Percentiles rank a stretch among this genome's conserved stretches.
Evolutionary conservation across 495 filamentous ascomycete genomes (phyloP).

Genomic region (Lophiotrema nucula): DNA sequence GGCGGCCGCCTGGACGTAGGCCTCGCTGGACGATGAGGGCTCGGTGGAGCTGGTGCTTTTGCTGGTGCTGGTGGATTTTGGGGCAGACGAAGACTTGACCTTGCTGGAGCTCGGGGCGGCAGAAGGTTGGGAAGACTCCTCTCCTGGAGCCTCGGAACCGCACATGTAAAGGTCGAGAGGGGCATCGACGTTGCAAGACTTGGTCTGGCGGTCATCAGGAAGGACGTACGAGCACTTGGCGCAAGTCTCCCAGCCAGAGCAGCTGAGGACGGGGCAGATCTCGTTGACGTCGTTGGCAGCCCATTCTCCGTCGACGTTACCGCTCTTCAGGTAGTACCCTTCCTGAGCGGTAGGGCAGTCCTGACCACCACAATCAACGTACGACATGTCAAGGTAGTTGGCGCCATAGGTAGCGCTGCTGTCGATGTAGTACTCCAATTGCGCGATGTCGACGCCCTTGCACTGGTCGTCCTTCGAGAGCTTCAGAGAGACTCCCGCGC

Average conservation of each 20-base stretch:
- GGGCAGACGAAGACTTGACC: neutral
- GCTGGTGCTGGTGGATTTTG: neutral
- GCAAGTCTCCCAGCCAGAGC: constrained; percentile 5
- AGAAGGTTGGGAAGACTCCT: neutral
- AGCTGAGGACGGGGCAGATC: constrained; percentile 31
- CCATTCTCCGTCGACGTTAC: constrained; percentile 15
- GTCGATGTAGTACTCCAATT: constrained; percentile 36
- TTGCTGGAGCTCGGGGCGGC: neutral
- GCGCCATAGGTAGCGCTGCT: neutral
- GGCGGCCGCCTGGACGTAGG: constrained; percentile 7
- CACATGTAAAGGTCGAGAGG: constrained; percentile 34
- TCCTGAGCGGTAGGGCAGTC: constrained; percentile 26
- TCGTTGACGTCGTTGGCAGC: neutral
- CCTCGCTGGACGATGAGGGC: neutral
- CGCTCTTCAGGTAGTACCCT: constrained; percentile 30
- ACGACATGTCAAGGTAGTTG: constrained; percentile 35
- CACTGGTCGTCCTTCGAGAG: constrained; percentile 19
- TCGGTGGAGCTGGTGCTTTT: neutral
- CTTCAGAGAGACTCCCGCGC: constrained; percentile 32
- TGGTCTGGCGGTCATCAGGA: constrained; percentile 25
- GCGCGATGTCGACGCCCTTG: constrained; percentile 17
- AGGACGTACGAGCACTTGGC: constrained; percentile 23
- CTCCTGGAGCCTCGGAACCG: constrained; percentile 8
- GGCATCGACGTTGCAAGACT: constrained; percentile 19
- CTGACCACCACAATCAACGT: constrained; percentile 26